Conservation (phyloP, 805 yeast species). For the Candida ficus region DNA sequence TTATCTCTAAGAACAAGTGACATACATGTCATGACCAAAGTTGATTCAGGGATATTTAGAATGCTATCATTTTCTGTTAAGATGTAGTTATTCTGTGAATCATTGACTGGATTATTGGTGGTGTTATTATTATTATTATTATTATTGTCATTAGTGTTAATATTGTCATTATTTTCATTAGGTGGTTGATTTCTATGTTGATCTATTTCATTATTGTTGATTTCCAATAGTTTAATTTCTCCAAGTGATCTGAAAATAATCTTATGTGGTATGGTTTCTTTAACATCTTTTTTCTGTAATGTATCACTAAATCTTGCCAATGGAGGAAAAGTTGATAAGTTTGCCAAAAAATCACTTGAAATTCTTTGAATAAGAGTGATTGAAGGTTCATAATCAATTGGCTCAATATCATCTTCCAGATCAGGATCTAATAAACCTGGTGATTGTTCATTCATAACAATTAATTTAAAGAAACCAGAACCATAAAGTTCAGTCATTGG, state of each 20-base stretch:
- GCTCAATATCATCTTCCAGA: neutral
- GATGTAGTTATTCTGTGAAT: neutral
- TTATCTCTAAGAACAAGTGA: constrained; percentile 23
- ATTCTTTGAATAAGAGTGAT: neutral
- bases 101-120: too few relatives aligned
- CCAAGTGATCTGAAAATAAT: constrained; percentile 16
- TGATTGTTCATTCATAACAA: constrained; percentile 29
- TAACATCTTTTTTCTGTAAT: neutral
- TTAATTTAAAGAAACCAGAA: constrained; percentile 29
- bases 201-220: too few relatives aligned
- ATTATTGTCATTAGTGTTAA: neutral
- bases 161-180: neutral
- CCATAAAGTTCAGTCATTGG: constrained; percentile 31
- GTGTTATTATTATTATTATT: constrained; percentile 2
- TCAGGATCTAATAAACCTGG: constrained; percentile 26
- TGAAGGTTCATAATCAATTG: constrained; percentile 2
- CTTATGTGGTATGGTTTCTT: constrained; percentile 12
- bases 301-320: constrained; percentile 17
- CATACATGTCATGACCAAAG: constrained; percentile 21
- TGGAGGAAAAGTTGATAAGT: constrained; percentile 17
- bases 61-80: constrained; percentile 9
- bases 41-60: constrained; percentile 14
- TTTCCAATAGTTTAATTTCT: constrained; percentile 21
- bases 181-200: too few relatives aligned
- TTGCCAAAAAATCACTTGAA: constrained; percentile 6